Conservation (phyloP, 805 yeast species). For the Kluyveromyces aestuarii region DNA sequence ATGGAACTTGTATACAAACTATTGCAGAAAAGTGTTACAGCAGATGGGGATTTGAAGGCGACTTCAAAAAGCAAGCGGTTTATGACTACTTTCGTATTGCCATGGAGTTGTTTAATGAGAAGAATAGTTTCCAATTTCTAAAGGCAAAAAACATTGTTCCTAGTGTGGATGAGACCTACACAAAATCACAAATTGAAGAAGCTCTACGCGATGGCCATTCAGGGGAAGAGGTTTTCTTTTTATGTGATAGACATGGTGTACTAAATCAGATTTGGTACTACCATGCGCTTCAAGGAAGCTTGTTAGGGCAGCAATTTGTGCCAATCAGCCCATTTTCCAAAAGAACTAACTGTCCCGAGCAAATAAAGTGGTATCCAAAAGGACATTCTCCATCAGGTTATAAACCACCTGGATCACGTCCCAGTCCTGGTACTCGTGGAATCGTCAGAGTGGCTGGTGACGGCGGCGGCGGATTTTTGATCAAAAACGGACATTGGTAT, state of each 20-base stretch:
- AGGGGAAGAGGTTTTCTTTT: conserved; percentile 49
- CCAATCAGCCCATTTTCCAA: conserved; percentile 50
- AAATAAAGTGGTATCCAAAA: conserved; percentile 66
- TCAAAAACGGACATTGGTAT: conserved; percentile 82
- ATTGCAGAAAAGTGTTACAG: conserved; percentile 64
- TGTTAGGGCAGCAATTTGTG: conserved; percentile 53
- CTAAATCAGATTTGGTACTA: conserved; percentile 61
- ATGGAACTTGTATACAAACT: conserved; percentile 86
- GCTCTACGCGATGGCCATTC: conserved; percentile 41
- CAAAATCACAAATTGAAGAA: conserved; percentile 42
- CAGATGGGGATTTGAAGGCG: conserved; percentile 16
- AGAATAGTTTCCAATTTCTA: conserved; percentile 64
- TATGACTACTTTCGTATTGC: conserved; percentile 62
- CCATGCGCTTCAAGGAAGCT: conserved; percentile 64
- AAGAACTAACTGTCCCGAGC: conserved; percentile 52
- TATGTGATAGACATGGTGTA: conserved; percentile 46
- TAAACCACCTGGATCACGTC: conserved; percentile 10
- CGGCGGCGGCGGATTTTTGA: conserved; percentile 42
- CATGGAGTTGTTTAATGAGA: conserved; percentile 43
- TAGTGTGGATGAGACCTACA: conserved; percentile 44
- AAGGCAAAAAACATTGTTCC: conserved; percentile 66
- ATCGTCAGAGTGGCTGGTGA: conserved; percentile 27
- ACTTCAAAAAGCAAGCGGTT: conserved; percentile 33
- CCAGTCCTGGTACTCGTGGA: conserved; percentile 19
- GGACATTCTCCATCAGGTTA: conserved; percentile 25